These are phyloP conservation scores for Ceratocystis lukuohia DNA, from an alignment of 2,329 filamentous ascomycete genomes.

Conservation along the genomic window DNA sequence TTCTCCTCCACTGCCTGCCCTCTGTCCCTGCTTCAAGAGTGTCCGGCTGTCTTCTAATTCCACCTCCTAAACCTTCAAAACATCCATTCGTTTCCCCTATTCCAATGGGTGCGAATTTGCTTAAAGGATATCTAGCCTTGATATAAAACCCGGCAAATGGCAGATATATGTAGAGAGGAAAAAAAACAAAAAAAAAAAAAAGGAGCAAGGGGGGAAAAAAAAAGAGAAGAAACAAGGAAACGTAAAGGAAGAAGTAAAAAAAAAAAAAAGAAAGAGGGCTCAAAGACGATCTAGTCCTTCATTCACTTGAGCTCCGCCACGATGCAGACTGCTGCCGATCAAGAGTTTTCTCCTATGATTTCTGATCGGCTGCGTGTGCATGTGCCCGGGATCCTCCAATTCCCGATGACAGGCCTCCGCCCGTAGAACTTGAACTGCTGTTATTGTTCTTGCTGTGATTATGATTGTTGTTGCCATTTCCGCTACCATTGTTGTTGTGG, in stretches of 20 bases:
- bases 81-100: no score
- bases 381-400: constrained; percentile 10
- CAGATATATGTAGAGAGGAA: no score
- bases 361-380: constrained; percentile 13
- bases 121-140: no score
- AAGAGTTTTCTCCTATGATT: constrained; percentile 11
- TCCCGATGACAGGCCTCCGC: background rate
- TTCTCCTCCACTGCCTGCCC: no score
- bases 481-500: constrained; percentile 27
- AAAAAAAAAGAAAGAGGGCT: background rate
- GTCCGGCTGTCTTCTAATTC: no score
- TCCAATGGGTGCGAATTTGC: no score
- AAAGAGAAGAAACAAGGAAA: no score
- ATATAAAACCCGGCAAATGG: no score
- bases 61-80: no score
- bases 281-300: background rate
- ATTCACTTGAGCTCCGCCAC: constrained; percentile 1
- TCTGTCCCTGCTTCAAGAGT: no score
- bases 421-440: constrained; percentile 1
- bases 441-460: constrained; percentile 8
- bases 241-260: background rate
- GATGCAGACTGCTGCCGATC: background rate
- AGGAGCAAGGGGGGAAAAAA: background rate
- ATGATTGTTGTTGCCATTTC: background rate
- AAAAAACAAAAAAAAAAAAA: background rate